These are phyloP conservation scores for Hippophae tibetana DNA, from an alignment of 306 rosid species.

Conservation along the genomic window DNA sequence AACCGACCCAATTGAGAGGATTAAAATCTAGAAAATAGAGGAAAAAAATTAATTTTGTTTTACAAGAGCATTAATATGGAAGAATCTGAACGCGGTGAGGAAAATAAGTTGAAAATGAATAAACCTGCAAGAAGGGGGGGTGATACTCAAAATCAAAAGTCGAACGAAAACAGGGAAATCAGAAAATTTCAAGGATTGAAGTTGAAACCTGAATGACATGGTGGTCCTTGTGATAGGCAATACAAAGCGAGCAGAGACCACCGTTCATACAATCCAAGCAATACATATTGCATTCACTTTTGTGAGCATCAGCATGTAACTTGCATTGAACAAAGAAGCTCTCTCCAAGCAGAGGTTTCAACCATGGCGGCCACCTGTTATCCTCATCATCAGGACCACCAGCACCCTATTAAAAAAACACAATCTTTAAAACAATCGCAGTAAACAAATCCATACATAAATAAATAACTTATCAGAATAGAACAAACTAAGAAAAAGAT, in stretches of 20 bases:
- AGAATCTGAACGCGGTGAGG: conserved; percentile 6
- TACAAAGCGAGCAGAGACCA: conserved; percentile 87
- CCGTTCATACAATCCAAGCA: conserved; percentile 97
- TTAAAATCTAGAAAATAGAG: too few relatives aligned
- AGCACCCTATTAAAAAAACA: conserved; percentile 51
- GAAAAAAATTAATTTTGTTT: too few relatives aligned
- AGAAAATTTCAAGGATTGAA: neutral
- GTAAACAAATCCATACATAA: neutral
- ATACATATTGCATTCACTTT: conserved; percentile 96
- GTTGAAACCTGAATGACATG: conserved; percentile 70
- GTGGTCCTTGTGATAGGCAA: conserved; percentile 69
- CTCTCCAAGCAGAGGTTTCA: conserved; percentile 77
- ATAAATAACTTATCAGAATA: neutral
- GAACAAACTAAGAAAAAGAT: neutral
- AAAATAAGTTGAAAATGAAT: conserved; percentile 19
- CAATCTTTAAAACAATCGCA: conserved; percentile 4
- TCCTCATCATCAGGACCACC: conserved; percentile 89
- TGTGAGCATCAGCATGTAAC: conserved; percentile 80
- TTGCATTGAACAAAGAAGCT: conserved; percentile 91
- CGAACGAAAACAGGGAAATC: neutral
- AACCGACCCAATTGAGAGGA: too few relatives aligned
- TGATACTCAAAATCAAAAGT: conserved; percentile 4
- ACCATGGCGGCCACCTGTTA: conserved; percentile 97
- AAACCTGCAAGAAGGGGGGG: conserved; percentile 1
- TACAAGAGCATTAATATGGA: neutral